Conservation (phyloP, 306 rosid genomes). For the Castanospermum australe region DNA sequence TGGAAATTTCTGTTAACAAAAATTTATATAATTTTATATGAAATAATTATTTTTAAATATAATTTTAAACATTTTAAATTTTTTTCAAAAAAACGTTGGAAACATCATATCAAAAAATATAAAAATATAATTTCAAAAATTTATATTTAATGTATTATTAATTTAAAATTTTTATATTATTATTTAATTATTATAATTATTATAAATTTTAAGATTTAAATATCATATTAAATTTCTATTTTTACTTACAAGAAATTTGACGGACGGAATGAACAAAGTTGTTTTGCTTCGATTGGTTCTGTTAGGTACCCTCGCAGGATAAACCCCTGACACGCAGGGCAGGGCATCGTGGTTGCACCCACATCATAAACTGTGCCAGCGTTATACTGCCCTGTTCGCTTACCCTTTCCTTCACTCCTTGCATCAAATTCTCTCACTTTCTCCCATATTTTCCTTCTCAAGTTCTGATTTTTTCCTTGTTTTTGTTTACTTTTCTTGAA, state of each 20-base stretch:
- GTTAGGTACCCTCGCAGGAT: constrained; percentile 7
- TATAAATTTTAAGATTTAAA: too few species aligned
- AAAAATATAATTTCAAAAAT: too few species aligned
- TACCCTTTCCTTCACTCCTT: constrained; percentile 40
- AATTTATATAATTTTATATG: too few species aligned
- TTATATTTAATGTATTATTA: too few species aligned
- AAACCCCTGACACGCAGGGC: neutral
- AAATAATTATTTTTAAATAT: too few species aligned
- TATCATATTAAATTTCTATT: too few species aligned
- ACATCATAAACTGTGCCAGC: neutral
- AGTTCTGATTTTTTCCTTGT: neutral
- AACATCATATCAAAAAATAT: too few species aligned
- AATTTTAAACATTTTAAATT: too few species aligned
- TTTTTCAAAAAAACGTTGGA: too few species aligned
- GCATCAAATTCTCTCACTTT: constrained; percentile 44
- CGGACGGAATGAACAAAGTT: neutral
- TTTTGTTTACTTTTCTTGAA: neutral
- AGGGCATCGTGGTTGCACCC: neutral
- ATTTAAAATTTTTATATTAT: too few species aligned
- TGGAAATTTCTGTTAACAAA: too few species aligned
- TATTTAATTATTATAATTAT: too few species aligned
- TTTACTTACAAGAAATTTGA: neutral
- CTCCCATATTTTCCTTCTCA: neutral
- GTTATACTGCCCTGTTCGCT: neutral
- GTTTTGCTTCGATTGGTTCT: neutral